phyloP scores from a whole-genome alignment of 257 asterid genomes.

The Forsythia suspensa region DNA sequence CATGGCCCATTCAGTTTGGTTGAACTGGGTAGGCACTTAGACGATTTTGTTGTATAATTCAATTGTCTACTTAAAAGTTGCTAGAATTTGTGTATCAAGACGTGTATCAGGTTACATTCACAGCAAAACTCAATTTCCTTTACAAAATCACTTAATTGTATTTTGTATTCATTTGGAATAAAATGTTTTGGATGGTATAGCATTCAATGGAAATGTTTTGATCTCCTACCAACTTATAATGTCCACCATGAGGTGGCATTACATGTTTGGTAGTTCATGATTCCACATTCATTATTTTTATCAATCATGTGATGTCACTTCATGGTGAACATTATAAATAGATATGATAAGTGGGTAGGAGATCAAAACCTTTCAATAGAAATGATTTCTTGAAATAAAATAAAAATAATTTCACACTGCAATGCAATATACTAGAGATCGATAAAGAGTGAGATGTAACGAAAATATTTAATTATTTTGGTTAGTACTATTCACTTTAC shows the following conservation, averaged over 20 bases:
- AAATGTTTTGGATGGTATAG: background rate
- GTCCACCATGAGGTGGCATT: too few relatives aligned
- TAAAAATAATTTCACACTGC: too few relatives aligned
- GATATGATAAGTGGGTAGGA: too few relatives aligned
- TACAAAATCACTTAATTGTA: background rate
- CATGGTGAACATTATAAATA: too few relatives aligned
- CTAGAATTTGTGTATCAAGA: conserved; percentile 25
- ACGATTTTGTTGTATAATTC: conserved; percentile 33
- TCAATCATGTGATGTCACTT: too few relatives aligned
- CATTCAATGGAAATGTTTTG: background rate
- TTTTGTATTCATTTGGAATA: background rate
- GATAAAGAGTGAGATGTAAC: too few relatives aligned
- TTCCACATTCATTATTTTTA: too few relatives aligned
- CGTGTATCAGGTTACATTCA: conserved; percentile 30
- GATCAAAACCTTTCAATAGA: background rate
- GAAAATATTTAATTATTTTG: too few relatives aligned
- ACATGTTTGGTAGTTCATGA: too few relatives aligned
- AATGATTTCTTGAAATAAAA: background rate
- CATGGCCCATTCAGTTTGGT: conserved; percentile 5
- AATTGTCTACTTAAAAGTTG: background rate
- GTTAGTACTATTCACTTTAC: too few relatives aligned
- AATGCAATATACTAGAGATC: too few relatives aligned
- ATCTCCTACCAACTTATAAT: too few relatives aligned
- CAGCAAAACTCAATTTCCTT: background rate
- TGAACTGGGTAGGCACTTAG: conserved; percentile 19